phyloP scores from a whole-genome alignment of 371 early-diverging fungal species.

The Batrachochytrium dendrobatidis region DNA sequence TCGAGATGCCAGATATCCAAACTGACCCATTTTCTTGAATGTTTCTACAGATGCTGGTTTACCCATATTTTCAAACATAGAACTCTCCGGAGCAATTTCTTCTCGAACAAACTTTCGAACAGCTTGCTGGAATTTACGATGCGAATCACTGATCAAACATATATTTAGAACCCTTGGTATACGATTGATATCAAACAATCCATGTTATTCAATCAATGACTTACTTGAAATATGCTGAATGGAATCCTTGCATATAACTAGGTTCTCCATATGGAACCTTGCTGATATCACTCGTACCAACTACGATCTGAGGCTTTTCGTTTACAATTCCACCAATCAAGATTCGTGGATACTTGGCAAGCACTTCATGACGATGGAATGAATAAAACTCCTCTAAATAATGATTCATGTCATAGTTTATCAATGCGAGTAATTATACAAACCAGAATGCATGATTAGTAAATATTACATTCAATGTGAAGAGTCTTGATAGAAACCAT shows the following conservation, averaged over 20 bases:
- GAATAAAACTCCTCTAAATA: constrained; percentile 56
- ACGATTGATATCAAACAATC: neutral
- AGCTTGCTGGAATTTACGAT: constrained; percentile 46
- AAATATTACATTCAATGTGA: neutral
- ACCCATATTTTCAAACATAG: constrained; percentile 36
- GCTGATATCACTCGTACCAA: constrained; percentile 33
- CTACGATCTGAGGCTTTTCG: constrained; percentile 25
- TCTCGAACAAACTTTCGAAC: constrained; percentile 46
- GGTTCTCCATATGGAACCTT: constrained; percentile 56
- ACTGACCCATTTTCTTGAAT: constrained; percentile 42
- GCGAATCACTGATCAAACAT: constrained; percentile 41
- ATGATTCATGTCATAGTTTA: too few relatives aligned
- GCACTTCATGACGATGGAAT: constrained; percentile 60
- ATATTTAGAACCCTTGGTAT: neutral
- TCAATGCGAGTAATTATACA: neutral
- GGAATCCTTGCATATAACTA: constrained; percentile 47
- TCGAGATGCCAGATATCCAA: constrained; percentile 33
- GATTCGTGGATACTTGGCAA: constrained; percentile 46
- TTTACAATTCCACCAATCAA: constrained; percentile 44
- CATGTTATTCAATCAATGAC: too few relatives aligned
- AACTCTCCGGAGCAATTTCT: constrained; percentile 40
- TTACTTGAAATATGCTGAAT: constrained; percentile 46
- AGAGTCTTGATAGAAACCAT: neutral
- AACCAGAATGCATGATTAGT: neutral
- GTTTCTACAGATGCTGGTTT: constrained; percentile 41